Evolutionary conservation across 2,329 filamentous ascomycete genomes (phyloP).

Genomic region (Penicillium decumbens): DNA sequence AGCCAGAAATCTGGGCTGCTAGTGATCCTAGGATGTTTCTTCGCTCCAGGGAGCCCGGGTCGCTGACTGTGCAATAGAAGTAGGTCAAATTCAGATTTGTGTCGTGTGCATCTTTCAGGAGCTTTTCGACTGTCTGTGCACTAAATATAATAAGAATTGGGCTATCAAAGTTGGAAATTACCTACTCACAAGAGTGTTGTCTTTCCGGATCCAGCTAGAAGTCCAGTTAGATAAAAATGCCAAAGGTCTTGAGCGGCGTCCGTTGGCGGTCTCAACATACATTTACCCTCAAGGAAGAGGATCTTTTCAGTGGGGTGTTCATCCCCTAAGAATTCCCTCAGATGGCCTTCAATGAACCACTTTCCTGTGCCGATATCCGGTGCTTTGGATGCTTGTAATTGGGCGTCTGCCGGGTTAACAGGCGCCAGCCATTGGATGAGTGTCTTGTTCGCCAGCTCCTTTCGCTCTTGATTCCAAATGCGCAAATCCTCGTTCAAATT

Average conservation of each 20-base stretch:
- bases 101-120: constrained; percentile 8
- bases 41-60: constrained; percentile 13
- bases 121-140: constrained; percentile 16
- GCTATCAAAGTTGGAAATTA: not conserved
- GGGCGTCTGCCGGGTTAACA: constrained; percentile 15
- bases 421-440: constrained; percentile 19
- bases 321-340: constrained; percentile 10
- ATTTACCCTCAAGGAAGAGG: constrained; percentile 19
- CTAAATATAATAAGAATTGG: constrained; percentile 5
- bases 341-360: constrained; percentile 17
- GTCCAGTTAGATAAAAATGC: not conserved
- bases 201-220: constrained; percentile 19
- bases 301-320: not conserved
- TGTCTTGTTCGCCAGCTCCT: constrained; percentile 5
- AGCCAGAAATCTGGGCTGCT: constrained; percentile 15
- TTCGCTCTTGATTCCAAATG: constrained; percentile 14
- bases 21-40: constrained; percentile 17
- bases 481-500: constrained; percentile 15
- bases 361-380: constrained; percentile 8
- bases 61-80: constrained; percentile 19
- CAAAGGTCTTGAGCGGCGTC: not conserved
- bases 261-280: constrained; percentile 5
- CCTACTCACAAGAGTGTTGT: constrained; percentile 18
- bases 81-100: constrained; percentile 10
- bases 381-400: constrained; percentile 14